These are phyloP conservation scores for Claviceps spartinae DNA, from an alignment of 2,329 filamentous ascomycete species.

Conservation along the genomic window DNA sequence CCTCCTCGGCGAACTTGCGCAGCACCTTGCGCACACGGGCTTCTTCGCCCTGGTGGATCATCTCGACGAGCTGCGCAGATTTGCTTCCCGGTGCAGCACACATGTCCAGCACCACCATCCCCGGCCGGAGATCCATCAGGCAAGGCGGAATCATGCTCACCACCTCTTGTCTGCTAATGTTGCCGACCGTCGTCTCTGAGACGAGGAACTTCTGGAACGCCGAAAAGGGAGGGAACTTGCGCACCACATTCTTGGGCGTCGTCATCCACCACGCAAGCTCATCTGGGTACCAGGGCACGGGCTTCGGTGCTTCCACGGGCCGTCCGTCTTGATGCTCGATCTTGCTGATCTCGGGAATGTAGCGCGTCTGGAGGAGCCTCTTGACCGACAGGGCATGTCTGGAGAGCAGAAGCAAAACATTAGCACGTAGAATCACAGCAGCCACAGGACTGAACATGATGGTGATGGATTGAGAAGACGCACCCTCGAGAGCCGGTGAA, in stretches of 20 bases:
- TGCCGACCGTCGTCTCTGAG: slow-evolving; percentile 91
- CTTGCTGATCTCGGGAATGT: slow-evolving; percentile 78
- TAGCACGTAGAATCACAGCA: slow-evolving; percentile 2
- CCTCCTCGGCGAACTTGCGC: slow-evolving; percentile 46
- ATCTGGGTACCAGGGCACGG: slow-evolving; percentile 88
- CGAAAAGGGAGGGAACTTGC: slow-evolving; percentile 85
- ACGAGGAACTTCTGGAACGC: slow-evolving; percentile 97
- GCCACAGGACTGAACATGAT: background rate
- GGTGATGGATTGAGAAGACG: background rate
- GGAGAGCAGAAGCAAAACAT: slow-evolving; percentile 8
- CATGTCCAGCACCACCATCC: slow-evolving; percentile 88
- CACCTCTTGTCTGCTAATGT: slow-evolving; percentile 93
- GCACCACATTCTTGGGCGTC: slow-evolving; percentile 88
- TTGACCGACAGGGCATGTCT: slow-evolving; percentile 89
- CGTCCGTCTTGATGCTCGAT: slow-evolving; percentile 74
- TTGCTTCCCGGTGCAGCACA: slow-evolving; percentile 97
- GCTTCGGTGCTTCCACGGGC: slow-evolving; percentile 65
- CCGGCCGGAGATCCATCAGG: slow-evolving; percentile 78
- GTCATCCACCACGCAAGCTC: slow-evolving; percentile 96
- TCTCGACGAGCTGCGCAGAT: slow-evolving; percentile 86
- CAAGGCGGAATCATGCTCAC: slow-evolving; percentile 98
- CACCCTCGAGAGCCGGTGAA: slow-evolving; percentile 93
- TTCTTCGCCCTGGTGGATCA: slow-evolving; percentile 88
- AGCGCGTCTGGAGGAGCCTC: slow-evolving; percentile 72
- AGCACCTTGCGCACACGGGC: slow-evolving; percentile 63